phyloP scores from a whole-genome alignment of 2,329 filamentous ascomycete species.

The Nemania diffusa region DNA sequence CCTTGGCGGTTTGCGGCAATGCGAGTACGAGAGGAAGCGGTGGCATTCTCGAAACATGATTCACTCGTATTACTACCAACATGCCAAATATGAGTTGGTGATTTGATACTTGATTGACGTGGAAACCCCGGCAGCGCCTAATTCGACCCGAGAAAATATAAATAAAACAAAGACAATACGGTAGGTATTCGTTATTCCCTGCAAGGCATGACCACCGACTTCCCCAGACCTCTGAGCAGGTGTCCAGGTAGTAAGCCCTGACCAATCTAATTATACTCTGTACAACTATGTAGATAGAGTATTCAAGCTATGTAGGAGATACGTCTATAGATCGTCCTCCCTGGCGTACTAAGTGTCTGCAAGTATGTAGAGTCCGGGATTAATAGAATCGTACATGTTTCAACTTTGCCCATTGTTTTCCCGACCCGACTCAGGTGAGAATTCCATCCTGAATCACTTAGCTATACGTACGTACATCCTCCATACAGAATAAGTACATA shows the following conservation, averaged over 20 bases:
- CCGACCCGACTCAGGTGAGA: constrained; percentile 2
- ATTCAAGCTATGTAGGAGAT: neutral
- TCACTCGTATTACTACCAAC: constrained; percentile 10
- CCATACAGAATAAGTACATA: too few relatives aligned
- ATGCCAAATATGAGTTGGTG: constrained; percentile 7
- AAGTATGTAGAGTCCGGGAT: neutral
- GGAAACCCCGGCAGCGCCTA: neutral
- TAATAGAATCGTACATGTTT: constrained; percentile 2
- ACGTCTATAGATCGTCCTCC: constrained; percentile 3
- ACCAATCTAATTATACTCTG: too few relatives aligned
- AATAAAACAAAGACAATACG: neutral
- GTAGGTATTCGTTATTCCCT: neutral
- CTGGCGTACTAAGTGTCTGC: too few relatives aligned
- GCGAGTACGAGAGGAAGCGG: constrained; percentile 6
- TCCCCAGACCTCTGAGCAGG: neutral
- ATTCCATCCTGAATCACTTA: constrained; percentile 5
- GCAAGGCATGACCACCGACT: constrained; percentile 8
- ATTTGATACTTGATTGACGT: neutral
- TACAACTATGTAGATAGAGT: neutral
- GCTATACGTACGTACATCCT: too few relatives aligned
- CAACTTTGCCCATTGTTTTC: constrained; percentile 6
- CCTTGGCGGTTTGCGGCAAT: constrained; percentile 5
- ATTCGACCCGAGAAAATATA: neutral
- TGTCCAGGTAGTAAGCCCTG: too few relatives aligned
- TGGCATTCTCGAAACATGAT: constrained; percentile 27